Base-by-base conservation (phyloP, 1,284 basidiomycete genomes). In the Cutaneotrichosporon spelunceum region DNA sequence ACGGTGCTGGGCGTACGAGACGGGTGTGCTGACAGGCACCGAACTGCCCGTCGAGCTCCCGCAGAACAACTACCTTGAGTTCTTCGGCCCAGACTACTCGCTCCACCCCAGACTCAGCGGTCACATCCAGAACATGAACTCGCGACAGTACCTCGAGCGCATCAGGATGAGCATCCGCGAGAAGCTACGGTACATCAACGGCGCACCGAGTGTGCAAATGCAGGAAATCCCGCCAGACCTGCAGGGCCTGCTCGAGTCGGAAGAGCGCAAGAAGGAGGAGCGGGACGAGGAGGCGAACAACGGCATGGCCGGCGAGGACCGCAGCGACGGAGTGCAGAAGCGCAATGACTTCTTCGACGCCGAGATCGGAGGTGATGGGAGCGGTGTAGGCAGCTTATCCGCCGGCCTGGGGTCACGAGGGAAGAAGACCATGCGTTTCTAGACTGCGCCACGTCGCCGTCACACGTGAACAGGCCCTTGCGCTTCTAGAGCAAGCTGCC, bases 1-100 rank as follows among this genome's bases (percentile, higher is more conserved):
- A 48, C 86, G 95, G n/a, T 98, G 95, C 75, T 99, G 95, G 95
- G 89, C 95, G 11, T 97, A 98, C 81, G 95, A 99, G 79, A 99
- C 96, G 0, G 88, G 91, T 6, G 89, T 99, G 0, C 84, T 94
- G n/a, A 87, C 94, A 27, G 90, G 92, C 19, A 86, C 88, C 0
- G 81, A 84, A 19, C 85, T 99, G 14, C 88, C 93, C 0, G 89
- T 95, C 77, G 87, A 89, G 61, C 85, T 99, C 6, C 95, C 95
- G 0, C 81, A 82, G 11, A 98, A 93, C 8, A 87, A 91, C 1
- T 99, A 96, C 79, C 91, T 96, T 73, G 84, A 89, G 3, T 98
- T 94, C 80, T 99, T 98, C 78, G 86, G 87, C 11, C 93, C 95
- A 62, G 85, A 93, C 44, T 95, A 91, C 84, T 89, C 90, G 66